Conservation (phyloP, 2,329 filamentous ascomycete genomes). For the Penicillium sp. region DNA sequence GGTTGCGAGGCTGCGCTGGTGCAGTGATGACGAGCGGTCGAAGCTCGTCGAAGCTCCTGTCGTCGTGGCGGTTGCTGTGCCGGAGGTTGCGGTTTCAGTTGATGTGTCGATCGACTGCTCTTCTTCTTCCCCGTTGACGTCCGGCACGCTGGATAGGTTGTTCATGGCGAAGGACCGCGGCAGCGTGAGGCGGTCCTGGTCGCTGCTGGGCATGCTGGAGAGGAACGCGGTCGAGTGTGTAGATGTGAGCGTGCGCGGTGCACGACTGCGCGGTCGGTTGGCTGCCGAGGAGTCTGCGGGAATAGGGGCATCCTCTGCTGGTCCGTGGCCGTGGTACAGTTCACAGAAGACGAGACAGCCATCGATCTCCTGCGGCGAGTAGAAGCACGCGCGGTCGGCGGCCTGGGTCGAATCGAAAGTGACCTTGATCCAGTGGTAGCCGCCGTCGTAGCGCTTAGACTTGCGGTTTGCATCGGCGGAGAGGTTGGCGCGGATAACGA, state of each 20-base stretch:
- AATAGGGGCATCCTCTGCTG: constrained; percentile 60
- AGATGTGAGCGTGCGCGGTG: constrained; percentile 33
- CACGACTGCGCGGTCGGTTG: constrained; percentile 24
- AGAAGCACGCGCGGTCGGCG: constrained; percentile 64
- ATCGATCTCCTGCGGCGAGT: constrained; percentile 67
- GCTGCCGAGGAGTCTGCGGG: constrained; percentile 44
- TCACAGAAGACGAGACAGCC: constrained; percentile 69
- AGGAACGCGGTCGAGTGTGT: constrained; percentile 37
- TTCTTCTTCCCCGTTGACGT: constrained; percentile 27
- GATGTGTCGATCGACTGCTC: constrained; percentile 32
- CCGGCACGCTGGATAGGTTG: constrained; percentile 31
- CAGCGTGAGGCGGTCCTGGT: constrained; percentile 34
- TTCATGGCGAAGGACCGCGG: constrained; percentile 41
- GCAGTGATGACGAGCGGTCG: constrained; percentile 17
- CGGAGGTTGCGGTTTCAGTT: constrained; percentile 42
- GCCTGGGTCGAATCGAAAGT: constrained; percentile 72
- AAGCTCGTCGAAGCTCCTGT: constrained; percentile 16
- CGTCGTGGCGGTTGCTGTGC: constrained; percentile 33
- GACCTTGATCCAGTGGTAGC: constrained; percentile 87
- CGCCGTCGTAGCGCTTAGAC: constrained; percentile 75
- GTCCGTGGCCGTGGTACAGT: constrained; percentile 61
- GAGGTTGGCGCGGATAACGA: constrained; percentile 63
- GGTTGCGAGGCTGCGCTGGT: constrained; percentile 27
- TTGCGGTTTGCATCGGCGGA: constrained; percentile 69
- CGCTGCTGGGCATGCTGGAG: constrained; percentile 22